These are phyloP conservation scores for Astraeus odoratus DNA, from an alignment of 768 basidiomycete genomes.

Conservation along the genomic window DNA sequence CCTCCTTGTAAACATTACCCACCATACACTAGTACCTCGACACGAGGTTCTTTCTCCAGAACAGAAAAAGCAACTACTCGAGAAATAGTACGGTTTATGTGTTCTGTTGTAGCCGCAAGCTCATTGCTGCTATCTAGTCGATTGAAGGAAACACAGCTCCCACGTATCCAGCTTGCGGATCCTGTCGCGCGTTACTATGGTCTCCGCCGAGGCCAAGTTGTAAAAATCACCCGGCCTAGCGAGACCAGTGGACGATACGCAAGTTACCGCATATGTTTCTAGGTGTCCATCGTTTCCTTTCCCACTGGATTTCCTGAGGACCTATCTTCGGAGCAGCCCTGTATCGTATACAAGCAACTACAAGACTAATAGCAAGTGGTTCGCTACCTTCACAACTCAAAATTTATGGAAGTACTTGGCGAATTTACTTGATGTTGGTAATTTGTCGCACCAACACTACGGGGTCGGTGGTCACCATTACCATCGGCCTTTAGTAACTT, in stretches of 20 bases:
- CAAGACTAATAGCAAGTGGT: no score
- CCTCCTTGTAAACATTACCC: slow-evolving; percentile 93
- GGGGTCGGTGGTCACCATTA: no score
- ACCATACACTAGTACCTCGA: slow-evolving; percentile 89
- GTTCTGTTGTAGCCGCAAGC: slow-evolving; percentile 1
- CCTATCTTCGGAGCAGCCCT: slow-evolving; percentile 2
- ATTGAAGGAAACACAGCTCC: slow-evolving; percentile 94
- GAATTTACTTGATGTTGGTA: no score
- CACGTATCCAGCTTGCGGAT: slow-evolving; percentile 92
- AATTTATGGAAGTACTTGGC: no score
- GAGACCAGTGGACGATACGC: slow-evolving; percentile 95
- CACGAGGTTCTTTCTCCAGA: slow-evolving; percentile 84
- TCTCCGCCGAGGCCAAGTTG: slow-evolving; percentile 89
- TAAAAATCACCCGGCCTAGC: slow-evolving; percentile 95
- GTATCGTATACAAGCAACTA: no score
- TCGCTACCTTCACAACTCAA: no score
- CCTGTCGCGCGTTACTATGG: slow-evolving; percentile 99
- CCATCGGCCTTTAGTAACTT: no score
- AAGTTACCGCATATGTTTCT: slow-evolving; percentile 89
- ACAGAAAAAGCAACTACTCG: slow-evolving; percentile 80
- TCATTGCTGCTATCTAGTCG: slow-evolving; percentile 48
- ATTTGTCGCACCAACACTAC: no score
- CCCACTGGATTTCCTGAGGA: not conserved
- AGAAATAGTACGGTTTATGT: slow-evolving; percentile 72
- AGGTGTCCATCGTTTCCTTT: slow-evolving; percentile 12